Conservation (phyloP, 2,329 filamentous ascomycete species). For the Trichoderma sp. region DNA sequence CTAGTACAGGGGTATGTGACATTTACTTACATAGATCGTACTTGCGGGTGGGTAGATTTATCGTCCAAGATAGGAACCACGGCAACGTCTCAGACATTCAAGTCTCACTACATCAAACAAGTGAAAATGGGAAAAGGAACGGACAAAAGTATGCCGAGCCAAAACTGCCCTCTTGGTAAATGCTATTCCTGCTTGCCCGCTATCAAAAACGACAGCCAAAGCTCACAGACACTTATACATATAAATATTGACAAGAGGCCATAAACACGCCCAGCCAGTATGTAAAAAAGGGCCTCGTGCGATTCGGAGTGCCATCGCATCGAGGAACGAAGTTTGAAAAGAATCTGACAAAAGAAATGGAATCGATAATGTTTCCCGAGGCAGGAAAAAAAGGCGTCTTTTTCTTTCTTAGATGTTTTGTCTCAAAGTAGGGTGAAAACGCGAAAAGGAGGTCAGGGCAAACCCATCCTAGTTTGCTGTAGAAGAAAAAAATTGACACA, state of each 20-base stretch:
- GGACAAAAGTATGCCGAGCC: constrained; percentile 34
- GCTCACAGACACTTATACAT: constrained; percentile 33
- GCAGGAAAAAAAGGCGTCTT: constrained; percentile 30
- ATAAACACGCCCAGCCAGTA: constrained; percentile 42
- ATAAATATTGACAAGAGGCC: constrained; percentile 37
- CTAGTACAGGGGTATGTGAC: background rate
- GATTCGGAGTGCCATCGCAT: background rate
- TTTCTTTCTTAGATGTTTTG: constrained; percentile 27
- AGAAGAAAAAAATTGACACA: constrained; percentile 33
- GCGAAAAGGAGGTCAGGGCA: constrained; percentile 32
- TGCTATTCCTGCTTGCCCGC: constrained; percentile 33
- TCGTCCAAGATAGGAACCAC: background rate
- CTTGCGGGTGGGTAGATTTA: background rate
- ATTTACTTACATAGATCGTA: no score
- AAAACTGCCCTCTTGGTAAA: constrained; percentile 45
- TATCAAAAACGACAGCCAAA: constrained; percentile 30
- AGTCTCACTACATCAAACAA: background rate
- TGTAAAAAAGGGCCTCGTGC: constrained; percentile 22
- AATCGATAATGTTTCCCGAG: constrained; percentile 27
- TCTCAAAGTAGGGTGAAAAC: constrained; percentile 27
- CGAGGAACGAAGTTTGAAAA: constrained; percentile 24
- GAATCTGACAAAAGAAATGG: constrained; percentile 27
- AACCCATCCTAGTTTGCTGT: constrained; percentile 33
- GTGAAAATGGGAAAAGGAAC: background rate
- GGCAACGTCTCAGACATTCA: background rate